Base-by-base conservation (phyloP, 2,329 filamentous ascomycete species). In the Penicillium paneum region DNA sequence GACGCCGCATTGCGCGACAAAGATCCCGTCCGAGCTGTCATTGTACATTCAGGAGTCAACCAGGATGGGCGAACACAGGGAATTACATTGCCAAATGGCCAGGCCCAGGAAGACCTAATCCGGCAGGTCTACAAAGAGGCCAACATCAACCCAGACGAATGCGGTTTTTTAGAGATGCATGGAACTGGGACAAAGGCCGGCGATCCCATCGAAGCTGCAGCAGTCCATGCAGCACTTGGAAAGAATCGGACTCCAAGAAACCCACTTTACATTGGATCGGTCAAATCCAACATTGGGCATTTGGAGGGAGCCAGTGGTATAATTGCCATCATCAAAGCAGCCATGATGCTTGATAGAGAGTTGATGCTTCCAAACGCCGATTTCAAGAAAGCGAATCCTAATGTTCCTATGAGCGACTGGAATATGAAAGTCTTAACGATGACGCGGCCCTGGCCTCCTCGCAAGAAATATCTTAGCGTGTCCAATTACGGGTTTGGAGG, bases 181-280 rank as follows among this genome's bases (percentile, higher is more conserved):
- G 62, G 62, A 1, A 64, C 62, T 11, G 62, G 62, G 26, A 64
- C 19, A 79, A 85, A 76, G 46, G 76, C 79, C 2, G 82, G 82
- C 7, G 82, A 84, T 52, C 81, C 81, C 0, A 78, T 82, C 28
- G 82, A 84, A 52, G 59, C 59, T 12, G 38, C 31, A 10, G 62
- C 62, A 1, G 57, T 64, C 4, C 57, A 64, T 29, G 43, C 46
- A n/a, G 60, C 60, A 5, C 47, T 64, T 7, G 62, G 60, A 34
- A 36, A 55, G 24, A 54, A 56, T 21, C 57, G 62, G 1, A 60
- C 51, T 10, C 19, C 50, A 0, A 57, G 55, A 24, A 61, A 61
- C 17, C 60, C 61, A 5, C 60, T 64, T 31, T 64, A 64, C 19
- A 60, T 70, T 45, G 66, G 65, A 32, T 61, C 59, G 0, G 60